Base-by-base conservation (phyloP, 306 rosid species). In the Ormosia semicastrata region DNA sequence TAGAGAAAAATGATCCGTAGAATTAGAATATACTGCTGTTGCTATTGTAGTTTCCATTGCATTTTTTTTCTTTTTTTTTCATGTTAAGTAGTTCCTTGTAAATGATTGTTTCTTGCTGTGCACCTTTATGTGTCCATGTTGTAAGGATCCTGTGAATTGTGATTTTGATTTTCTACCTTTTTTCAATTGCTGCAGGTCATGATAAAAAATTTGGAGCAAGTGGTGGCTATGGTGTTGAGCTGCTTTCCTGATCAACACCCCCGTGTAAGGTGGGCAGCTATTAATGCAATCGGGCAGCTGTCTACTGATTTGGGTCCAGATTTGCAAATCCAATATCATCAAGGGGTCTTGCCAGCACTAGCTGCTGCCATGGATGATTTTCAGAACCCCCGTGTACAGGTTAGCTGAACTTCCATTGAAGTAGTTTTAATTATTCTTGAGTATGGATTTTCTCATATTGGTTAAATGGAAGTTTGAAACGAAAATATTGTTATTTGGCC, bases 221-320 rank as follows among this genome's bases (percentile, higher is more conserved):
- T 96, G 74, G 96, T 96, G 83, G 97, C 98, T 63, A 96, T 96
- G 99, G 97, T 96, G 34, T 82, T 96, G 87, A 96, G 85, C 82
- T 92, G 98, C 33, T 96, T 96, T 77, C 96, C 91, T 37, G 97
- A 96, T 81, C 98, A 95, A 67, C 97, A 96, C 39, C 97, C 99
- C 54, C 98, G 98, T 77, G 99, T 96, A 58, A 93, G 99, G 83
- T 96, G 99, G 99, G 98, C 99, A 12, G 99, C 99, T 33, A 96
- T 96, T 66, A 93, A 96, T 91, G 98, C 98, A 37, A 93, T 93
- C 29, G 99, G 99, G 68, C 99, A 96, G 75, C 77, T 96, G 65
- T 96, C 99, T 76, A 93, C 99, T 7, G 99, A 96, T 85, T 83
- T 96, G 92, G 99, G 99, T 47, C 99, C 99, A 2, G 99, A 96